phyloP scores from a whole-genome alignment of 1,284 basidiomycete species.

The Cutaneotrichosporon cyanovorans region DNA sequence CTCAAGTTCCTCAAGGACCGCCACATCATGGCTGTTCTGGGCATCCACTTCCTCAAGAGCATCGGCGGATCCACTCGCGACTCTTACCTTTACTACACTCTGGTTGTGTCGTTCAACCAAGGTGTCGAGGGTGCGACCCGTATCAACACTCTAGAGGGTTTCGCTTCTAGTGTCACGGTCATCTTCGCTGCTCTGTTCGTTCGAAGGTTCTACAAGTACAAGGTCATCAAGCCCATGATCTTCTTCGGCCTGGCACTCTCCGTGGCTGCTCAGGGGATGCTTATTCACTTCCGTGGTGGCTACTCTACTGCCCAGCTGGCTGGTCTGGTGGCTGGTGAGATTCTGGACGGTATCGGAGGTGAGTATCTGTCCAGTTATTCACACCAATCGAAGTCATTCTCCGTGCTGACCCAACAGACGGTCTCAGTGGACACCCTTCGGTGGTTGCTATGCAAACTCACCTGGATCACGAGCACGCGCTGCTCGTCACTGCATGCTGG shows the following conservation, averaged over 20 bases:
- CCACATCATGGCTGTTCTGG: conserved; percentile 40
- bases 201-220: no score
- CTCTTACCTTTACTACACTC: conserved; percentile 42
- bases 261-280: conserved; percentile 42
- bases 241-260: conserved; percentile 41
- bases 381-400: no score
- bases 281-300: conserved; percentile 46
- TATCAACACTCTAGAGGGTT: no score
- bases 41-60: conserved; percentile 45
- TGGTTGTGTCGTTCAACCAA: conserved; percentile 45
- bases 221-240: conserved; percentile 41
- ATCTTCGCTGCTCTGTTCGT: conserved; percentile 48
- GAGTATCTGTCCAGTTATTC: no score
- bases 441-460: no score
- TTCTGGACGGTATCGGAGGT: conserved; percentile 45
- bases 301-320: conserved; percentile 22
- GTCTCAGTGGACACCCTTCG: no score
- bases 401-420: no score
- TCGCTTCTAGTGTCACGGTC: conserved; percentile 39
- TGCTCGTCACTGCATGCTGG: no score
- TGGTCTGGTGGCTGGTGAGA: conserved; percentile 44
- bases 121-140: conserved; percentile 39
- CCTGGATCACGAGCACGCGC: no score
- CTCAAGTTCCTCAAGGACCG: conserved; percentile 43
- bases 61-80: conserved; percentile 43